Evolutionary conservation across 2,329 filamentous ascomycete genomes (phyloP).

Genomic region (Alternaria burnsii): DNA sequence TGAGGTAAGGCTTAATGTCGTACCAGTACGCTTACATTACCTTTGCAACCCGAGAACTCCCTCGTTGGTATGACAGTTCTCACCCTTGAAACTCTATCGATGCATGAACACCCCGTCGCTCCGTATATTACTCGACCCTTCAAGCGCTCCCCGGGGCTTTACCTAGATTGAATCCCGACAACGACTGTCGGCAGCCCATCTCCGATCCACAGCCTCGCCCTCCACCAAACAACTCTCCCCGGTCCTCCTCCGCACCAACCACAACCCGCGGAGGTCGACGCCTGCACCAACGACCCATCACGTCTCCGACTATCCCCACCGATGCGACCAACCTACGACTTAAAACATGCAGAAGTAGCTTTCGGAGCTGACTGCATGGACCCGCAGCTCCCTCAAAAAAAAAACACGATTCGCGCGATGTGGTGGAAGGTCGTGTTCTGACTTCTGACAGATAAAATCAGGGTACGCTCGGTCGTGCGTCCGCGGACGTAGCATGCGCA

Average conservation of each 20-base stretch:
- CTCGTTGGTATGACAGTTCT: conserved; percentile 1
- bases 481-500: not conserved
- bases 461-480: not conserved
- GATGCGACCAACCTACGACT: not conserved
- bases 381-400: not conserved
- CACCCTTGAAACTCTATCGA: not conserved
- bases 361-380: not conserved
- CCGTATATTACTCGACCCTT: not conserved
- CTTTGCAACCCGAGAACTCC: not conserved
- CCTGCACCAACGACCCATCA: not conserved
- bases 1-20: not conserved
- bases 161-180: not conserved
- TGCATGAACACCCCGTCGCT: not conserved
- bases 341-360: not conserved
- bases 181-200: not conserved
- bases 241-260: conserved; percentile 13
- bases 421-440: not conserved
- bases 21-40: not conserved
- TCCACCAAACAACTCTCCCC: not conserved
- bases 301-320: not conserved
- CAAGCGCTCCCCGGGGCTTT: not conserved
- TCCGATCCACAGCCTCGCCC: not conserved
- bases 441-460: not conserved
- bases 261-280: not conserved
- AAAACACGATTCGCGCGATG: not conserved